These are phyloP conservation scores for Zoysia pacifica DNA, from an alignment of 176 grass and related monocot genomes.

Conservation along the genomic window DNA sequence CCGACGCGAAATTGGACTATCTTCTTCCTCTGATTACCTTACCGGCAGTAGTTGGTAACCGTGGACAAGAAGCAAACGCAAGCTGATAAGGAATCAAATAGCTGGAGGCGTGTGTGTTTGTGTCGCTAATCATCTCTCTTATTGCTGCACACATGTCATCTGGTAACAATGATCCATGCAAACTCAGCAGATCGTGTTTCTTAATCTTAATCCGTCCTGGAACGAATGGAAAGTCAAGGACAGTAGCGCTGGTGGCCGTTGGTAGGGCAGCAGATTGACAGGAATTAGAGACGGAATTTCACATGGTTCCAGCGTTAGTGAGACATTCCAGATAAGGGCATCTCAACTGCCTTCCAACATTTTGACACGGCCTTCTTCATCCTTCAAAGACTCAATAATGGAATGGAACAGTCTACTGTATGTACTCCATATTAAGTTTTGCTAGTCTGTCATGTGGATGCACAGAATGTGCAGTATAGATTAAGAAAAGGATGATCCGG, in stretches of 20 bases:
- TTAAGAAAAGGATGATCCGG: constrained; percentile 21
- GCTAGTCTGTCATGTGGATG: constrained; percentile 22
- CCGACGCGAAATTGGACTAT: constrained; percentile 23
- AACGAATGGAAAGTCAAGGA: constrained; percentile 2
- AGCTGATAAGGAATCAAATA: constrained; percentile 43
- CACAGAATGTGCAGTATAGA: constrained; percentile 36
- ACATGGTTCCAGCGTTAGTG: constrained; percentile 33
- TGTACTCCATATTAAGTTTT: background rate
- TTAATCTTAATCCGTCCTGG: background rate
- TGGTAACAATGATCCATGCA: constrained; percentile 30
- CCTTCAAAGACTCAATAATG: constrained; percentile 33
- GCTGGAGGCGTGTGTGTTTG: constrained; percentile 50
- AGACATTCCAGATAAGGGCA: constrained; percentile 49
- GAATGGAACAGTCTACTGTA: constrained; percentile 1
- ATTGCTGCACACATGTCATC: constrained; percentile 42
- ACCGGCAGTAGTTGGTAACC: constrained; percentile 36
- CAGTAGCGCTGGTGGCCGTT: constrained; percentile 17
- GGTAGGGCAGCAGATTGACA: constrained; percentile 31
- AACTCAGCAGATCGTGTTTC: constrained; percentile 33
- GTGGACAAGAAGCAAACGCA: constrained; percentile 1
- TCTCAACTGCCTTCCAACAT: constrained; percentile 45
- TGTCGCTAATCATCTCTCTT: constrained; percentile 24
- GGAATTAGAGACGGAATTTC: constrained; percentile 4
- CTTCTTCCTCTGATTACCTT: background rate
- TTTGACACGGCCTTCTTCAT: constrained; percentile 34